Base-by-base conservation (phyloP, 495 filamentous ascomycete genomes). In the Aspergillus heteromorphus region DNA sequence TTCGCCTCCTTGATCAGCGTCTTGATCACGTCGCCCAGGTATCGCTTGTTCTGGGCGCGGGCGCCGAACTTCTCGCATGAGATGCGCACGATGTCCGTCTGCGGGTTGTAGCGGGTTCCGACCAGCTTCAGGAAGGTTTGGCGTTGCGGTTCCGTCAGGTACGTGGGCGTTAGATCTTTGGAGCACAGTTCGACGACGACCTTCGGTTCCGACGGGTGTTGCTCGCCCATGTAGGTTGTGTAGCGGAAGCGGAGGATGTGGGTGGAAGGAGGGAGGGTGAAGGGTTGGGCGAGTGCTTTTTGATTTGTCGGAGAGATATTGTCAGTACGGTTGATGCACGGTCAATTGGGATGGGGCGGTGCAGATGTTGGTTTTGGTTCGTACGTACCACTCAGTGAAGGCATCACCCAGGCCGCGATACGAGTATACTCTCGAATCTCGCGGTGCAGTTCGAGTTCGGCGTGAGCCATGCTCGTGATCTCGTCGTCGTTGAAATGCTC, bases 361-460 rank as follows among this genome's bases (percentile, higher is more conserved):
- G 9, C 87, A 64, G n/a, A n/a, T n/a, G n/a, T n/a, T n/a, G n/a
- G n/a, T n/a, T n/a, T n/a, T n/a, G n/a, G n/a, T n/a, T n/a, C n/a
- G n/a, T n/a, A n/a, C n/a, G n/a, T 84, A 96, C 90, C 86, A 63
- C 85, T 83, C 49, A 98, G 76, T 57, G 92, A 72, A 17, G 93
- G 93, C 91, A 97, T 90, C 72, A 97, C 93, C 91, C 95, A 99
- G 30, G 92, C 91, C 40, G 86, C 80, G 58, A 96, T 79, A 47
- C 93, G 80, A 20, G 88, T 84, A 65, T 95, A 96, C 58, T 96
- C 86, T 76, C 93, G 79, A 58, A 89, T 78, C 68, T 99, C 93
- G 30, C 93, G 81, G 62, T 92, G 90, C 65, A 91, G 80, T 64
- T 97, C 91, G 53, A 99, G 71, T 71, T 97, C 88, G 49, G 79